Conservation (phyloP, 495 filamentous ascomycete species). For the Diplogelasinospora grovesii region DNA sequence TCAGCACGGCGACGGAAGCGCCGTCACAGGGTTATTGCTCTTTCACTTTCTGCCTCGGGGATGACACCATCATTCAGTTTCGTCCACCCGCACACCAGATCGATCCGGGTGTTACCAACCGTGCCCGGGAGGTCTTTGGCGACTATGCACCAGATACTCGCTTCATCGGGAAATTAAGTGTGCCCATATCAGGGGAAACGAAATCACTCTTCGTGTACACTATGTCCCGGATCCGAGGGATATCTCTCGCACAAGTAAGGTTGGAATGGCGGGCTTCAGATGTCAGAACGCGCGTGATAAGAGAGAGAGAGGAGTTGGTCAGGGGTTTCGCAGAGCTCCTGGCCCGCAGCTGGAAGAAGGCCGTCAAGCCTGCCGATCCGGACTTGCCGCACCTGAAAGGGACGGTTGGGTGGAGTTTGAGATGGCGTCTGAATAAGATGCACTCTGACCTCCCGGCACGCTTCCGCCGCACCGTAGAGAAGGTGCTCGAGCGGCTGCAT, state of each 20-base stretch:
- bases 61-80: slow-evolving; percentile 42
- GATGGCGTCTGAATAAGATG: slow-evolving; percentile 32
- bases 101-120: slow-evolving; percentile 31
- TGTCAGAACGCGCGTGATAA: no score
- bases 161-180: slow-evolving; percentile 15
- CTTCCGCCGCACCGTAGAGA: slow-evolving; percentile 24
- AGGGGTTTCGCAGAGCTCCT: slow-evolving; percentile 36
- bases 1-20: slow-evolving; percentile 16
- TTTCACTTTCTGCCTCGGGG: slow-evolving; percentile 37
- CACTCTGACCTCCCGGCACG: slow-evolving; percentile 29
- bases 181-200: no score
- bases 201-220: slow-evolving; percentile 31
- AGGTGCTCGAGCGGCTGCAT: slow-evolving; percentile 25
- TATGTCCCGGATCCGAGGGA: slow-evolving; percentile 36
- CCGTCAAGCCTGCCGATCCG: no score
- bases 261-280: no score
- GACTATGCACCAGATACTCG: slow-evolving; percentile 32
- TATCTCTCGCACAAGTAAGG: slow-evolving; percentile 33
- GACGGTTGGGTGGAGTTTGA: slow-evolving; percentile 29
- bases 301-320: no score
- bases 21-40: slow-evolving; percentile 48
- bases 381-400: no score
- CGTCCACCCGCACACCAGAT: slow-evolving; percentile 37
- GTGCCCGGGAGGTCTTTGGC: slow-evolving; percentile 34
- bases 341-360: slow-evolving; percentile 30